phyloP scores from a whole-genome alignment of 1,284 basidiomycete genomes.

The Thelephora terrestris region DNA sequence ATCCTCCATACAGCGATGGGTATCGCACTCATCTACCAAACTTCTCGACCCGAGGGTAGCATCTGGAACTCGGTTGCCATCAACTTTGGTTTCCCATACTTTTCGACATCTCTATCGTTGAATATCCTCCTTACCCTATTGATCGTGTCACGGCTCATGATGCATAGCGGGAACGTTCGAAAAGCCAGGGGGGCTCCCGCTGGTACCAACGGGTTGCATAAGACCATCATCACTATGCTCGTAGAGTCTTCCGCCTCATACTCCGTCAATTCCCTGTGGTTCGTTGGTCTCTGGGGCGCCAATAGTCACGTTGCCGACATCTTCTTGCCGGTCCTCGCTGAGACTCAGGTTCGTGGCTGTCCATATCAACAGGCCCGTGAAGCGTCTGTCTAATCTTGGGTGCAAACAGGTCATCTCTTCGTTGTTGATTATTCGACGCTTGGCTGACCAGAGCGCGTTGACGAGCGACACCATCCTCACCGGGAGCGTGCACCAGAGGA shows the following conservation, averaged over 20 bases:
- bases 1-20: slow-evolving; percentile 7
- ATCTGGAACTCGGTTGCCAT: slow-evolving; percentile 9
- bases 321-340: neutral
- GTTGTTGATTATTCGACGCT: slow-evolving; percentile 2
- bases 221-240: slow-evolving; percentile 11
- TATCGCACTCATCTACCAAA: slow-evolving; percentile 10
- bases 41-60: slow-evolving; percentile 11
- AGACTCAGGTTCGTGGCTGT: neutral
- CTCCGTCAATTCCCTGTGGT: slow-evolving; percentile 1
- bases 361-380: neutral
- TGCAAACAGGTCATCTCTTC: neutral
- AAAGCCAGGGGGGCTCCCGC: slow-evolving; percentile 6
- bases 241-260: slow-evolving; percentile 14
- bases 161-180: slow-evolving; percentile 6
- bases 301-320: neutral
- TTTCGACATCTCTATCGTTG: slow-evolving; percentile 9
- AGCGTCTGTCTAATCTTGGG: neutral
- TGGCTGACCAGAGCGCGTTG: neutral
- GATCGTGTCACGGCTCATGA: slow-evolving; percentile 10
- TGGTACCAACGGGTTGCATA: slow-evolving; percentile 9
- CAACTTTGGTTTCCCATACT: slow-evolving; percentile 14
- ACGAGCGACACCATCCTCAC: no score
- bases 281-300: neutral
- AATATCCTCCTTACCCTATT: slow-evolving; percentile 12
- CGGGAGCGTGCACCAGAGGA: no score